Conservation (phyloP, 257 asterid genomes). For the Ajuga chamaepitys region DNA sequence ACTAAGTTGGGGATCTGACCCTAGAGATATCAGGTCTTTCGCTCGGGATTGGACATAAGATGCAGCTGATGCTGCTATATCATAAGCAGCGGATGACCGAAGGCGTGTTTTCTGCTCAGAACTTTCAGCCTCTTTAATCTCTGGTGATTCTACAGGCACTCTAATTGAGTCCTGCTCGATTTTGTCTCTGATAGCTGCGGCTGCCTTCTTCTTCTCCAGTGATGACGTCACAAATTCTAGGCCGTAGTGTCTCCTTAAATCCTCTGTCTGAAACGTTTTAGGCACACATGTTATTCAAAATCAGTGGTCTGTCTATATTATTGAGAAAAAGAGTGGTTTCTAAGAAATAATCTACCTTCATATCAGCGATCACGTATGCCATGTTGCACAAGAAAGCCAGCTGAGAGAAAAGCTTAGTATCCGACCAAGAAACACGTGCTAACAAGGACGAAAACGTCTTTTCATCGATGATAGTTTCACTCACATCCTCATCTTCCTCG, state of each 20-base stretch:
- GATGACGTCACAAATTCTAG: constrained; percentile 78
- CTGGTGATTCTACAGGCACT: constrained; percentile 1
- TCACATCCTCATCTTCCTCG: constrained; percentile 37
- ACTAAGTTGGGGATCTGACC: constrained; percentile 17
- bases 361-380: constrained; percentile 73
- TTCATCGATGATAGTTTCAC: constrained; percentile 23
- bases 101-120: constrained; percentile 14
- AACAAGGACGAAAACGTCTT: constrained; percentile 46
- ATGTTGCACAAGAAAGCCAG: constrained; percentile 80
- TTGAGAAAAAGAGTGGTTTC: neutral
- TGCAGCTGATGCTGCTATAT: constrained; percentile 82
- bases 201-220: constrained; percentile 58
- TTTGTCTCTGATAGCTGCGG: constrained; percentile 37
- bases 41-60: constrained; percentile 57
- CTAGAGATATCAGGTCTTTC: constrained; percentile 24
- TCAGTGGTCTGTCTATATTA: neutral
- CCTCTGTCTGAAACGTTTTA: constrained; percentile 48
- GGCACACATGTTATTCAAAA: neutral
- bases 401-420: constrained; percentile 59
- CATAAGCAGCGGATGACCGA: constrained; percentile 52
- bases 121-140: neutral
- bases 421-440: constrained; percentile 53
- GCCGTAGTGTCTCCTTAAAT: constrained; percentile 58
- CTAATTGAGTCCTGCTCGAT: constrained; percentile 33
- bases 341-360: constrained; percentile 49